A percentile compares a stretch with the other conserved stretches of the same genome.
Conservation (phyloP, 2,329 filamentous ascomycete species). For the Aspergillus intermedius region DNA sequence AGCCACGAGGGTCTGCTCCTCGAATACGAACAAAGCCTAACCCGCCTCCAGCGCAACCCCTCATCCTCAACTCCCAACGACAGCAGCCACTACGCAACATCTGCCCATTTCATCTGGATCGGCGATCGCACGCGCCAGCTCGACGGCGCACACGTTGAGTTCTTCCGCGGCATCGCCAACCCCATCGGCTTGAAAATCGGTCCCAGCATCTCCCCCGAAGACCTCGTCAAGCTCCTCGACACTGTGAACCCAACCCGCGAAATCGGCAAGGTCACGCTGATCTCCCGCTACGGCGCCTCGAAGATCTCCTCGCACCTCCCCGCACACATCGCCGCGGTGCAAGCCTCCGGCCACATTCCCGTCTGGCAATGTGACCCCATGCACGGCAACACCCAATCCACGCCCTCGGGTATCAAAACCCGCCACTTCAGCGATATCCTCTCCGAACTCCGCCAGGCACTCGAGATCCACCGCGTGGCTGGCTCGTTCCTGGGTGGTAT, state of each 20-base stretch:
- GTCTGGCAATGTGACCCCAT: slow-evolving; percentile 99
- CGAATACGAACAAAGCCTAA: slow-evolving; percentile 88
- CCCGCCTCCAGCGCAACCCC: slow-evolving; percentile 65
- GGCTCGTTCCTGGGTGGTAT: slow-evolving; percentile 87
- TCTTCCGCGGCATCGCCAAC: slow-evolving; percentile 93
- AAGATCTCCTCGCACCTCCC: slow-evolving; percentile 72
- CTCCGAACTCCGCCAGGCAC: slow-evolving; percentile 73
- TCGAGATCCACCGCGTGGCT: slow-evolving; percentile 75
- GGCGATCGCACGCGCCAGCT: slow-evolving; percentile 93
- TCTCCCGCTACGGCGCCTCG: slow-evolving; percentile 83
- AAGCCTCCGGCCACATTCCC: slow-evolving; percentile 66
- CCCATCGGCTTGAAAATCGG: slow-evolving; percentile 96
- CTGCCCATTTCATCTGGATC: slow-evolving; percentile 96
- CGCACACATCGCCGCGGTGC: slow-evolving; percentile 80
- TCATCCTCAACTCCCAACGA: slow-evolving; percentile 12
- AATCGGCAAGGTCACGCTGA: slow-evolving; percentile 88
- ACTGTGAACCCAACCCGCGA: slow-evolving; percentile 77
- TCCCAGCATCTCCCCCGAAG: slow-evolving; percentile 68
- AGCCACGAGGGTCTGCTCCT: slow-evolving; percentile 91
- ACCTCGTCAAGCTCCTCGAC: slow-evolving; percentile 73
- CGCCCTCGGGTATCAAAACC: slow-evolving; percentile 78
- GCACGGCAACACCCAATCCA: slow-evolving; percentile 73
- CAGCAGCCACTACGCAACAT: slow-evolving; percentile 83
- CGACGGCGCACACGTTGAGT: slow-evolving; percentile 90
- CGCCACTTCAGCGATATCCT: slow-evolving; percentile 86